phyloP scores from a whole-genome alignment of 2,329 filamentous ascomycete genomes.

The Alternaria sp. region DNA sequence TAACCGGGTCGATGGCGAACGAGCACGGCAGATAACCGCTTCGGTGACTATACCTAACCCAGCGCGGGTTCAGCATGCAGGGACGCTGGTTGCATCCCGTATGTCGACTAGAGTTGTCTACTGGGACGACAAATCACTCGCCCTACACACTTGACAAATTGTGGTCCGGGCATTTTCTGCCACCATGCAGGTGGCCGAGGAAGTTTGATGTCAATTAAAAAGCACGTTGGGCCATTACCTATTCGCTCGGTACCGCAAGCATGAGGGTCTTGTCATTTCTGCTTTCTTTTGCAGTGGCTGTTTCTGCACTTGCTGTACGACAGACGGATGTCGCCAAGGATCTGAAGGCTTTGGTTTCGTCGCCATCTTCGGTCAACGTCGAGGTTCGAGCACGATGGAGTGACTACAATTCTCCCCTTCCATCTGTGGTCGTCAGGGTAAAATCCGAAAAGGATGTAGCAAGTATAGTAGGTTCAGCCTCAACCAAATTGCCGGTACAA shows the following conservation, averaged over 20 bases:
- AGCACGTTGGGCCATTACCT: neutral
- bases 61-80: neutral
- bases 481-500: neutral
- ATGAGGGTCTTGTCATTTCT: conserved; percentile 22
- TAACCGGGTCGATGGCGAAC: neutral
- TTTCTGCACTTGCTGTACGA: conserved; percentile 18
- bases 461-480: conserved; percentile 16
- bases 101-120: neutral
- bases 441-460: conserved; percentile 29
- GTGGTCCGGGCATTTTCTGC: neutral
- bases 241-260: conserved; percentile 5
- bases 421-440: conserved; percentile 28
- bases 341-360: conserved; percentile 16
- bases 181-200: neutral
- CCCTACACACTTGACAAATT: neutral
- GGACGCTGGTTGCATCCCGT: neutral
- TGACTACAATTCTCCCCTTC: conserved; percentile 22
- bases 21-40: neutral
- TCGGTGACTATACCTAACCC: neutral
- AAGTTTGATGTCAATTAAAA: conserved; percentile 6
- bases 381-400: conserved; percentile 32
- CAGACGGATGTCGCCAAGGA: conserved; percentile 17
- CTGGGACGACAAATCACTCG: neutral
- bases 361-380: conserved; percentile 17
- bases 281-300: conserved; percentile 12